These are phyloP conservation scores for Pisolithus albus DNA, from an alignment of 768 basidiomycete species.

Conservation along the genomic window DNA sequence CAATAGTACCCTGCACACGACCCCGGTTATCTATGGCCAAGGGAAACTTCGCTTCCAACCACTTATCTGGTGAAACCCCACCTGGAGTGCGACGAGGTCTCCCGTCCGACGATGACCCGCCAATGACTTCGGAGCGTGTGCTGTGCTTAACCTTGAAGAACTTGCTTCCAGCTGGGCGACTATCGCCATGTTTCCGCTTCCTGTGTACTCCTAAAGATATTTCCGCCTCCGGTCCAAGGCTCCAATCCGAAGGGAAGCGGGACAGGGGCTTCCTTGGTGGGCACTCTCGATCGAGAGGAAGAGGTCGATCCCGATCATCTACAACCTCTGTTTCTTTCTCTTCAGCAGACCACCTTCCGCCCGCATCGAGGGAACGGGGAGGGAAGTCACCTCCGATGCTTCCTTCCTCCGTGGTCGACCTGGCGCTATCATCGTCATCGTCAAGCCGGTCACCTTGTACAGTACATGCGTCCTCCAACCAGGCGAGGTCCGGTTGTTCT, in stretches of 20 bases:
- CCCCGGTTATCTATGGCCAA: constrained; percentile 20
- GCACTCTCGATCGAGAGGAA: constrained; percentile 3
- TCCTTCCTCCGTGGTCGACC: constrained; percentile 5
- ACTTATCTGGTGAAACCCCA: neutral
- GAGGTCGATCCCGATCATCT: constrained; percentile 2
- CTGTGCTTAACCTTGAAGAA: constrained; percentile 20
- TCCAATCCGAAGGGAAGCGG: constrained; percentile 19
- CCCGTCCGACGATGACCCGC: neutral
- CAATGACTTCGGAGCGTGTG: constrained; percentile 2
- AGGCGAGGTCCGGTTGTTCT: constrained; percentile 11
- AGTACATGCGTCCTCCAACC: constrained; percentile 24
- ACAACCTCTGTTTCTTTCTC: neutral
- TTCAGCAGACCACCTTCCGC: constrained; percentile 9
- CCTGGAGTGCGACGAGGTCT: neutral
- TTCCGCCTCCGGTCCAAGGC: constrained; percentile 11
- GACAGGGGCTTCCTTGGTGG: neutral
- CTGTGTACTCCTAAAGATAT: constrained; percentile 4
- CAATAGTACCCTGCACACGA: constrained; percentile 16
- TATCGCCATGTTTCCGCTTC: constrained; percentile 9
- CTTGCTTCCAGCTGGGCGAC: constrained; percentile 11
- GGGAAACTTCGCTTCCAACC: neutral
- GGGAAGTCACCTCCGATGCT: constrained; percentile 17
- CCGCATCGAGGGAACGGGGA: neutral
- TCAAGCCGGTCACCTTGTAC: constrained; percentile 22
- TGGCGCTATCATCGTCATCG: constrained; percentile 9